Conservation (phyloP, 2,329 filamentous ascomycete species). For the Chaetomium strumarium region DNA sequence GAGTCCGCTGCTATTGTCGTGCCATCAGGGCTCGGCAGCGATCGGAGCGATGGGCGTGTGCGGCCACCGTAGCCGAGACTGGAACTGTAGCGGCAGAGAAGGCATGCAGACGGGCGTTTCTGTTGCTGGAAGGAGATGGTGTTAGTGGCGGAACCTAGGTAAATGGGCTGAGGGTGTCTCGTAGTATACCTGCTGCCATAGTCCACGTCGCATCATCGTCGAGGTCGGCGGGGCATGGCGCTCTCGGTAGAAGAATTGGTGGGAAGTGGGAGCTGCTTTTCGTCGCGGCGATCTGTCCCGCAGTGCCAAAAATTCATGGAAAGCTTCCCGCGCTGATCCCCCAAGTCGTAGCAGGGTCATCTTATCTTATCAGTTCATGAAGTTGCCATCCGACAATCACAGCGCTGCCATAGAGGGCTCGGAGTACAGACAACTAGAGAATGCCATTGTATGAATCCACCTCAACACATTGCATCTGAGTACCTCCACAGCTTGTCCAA, state of each 20-base stretch:
- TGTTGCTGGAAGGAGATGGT: constrained; percentile 19
- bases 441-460: no score
- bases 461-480: no score
- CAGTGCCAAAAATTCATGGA: not conserved
- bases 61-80: constrained; percentile 15
- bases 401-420: no score
- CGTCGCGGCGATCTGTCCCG: not conserved
- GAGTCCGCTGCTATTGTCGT: not conserved
- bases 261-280: not conserved
- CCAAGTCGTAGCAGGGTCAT: no score
- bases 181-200: constrained; percentile 34
- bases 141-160: not conserved
- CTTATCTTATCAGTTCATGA: no score
- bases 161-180: not conserved
- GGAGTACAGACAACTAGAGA: no score
- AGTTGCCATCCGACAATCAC: no score
- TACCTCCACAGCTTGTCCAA: no score
- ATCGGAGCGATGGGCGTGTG: constrained; percentile 8
- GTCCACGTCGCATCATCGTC: constrained; percentile 39
- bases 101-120: constrained; percentile 22
- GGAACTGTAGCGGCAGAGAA: constrained; percentile 23
- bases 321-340: not conserved
- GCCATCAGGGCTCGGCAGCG: not conserved
- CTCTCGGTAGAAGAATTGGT: not conserved
- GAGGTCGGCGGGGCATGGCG: constrained; percentile 19